Conservation (phyloP, 306 rosid species). For the Dryas octopetala region DNA sequence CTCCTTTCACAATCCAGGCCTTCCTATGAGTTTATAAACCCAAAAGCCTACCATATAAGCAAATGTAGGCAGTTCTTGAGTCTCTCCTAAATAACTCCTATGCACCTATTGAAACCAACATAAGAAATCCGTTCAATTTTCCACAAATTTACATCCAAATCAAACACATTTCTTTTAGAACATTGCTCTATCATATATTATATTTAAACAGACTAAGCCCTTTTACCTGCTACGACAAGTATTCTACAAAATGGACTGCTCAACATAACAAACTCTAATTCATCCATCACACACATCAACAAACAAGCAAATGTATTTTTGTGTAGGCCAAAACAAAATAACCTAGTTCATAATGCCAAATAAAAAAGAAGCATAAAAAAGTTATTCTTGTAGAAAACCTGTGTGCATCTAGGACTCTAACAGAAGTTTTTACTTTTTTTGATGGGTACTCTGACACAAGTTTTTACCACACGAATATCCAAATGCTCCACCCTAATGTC, state of each 20-base stretch:
- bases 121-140: neutral
- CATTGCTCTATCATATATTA: neutral
- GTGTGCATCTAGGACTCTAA: neutral
- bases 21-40: neutral
- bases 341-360: neutral
- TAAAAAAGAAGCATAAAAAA: neutral
- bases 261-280: neutral
- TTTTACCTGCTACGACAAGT: neutral
- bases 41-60: neutral
- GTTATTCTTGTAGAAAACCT: neutral
- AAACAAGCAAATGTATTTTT: neutral
- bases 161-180: neutral
- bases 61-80: neutral
- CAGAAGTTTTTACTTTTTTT: neutral
- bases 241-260: constrained; percentile 3
- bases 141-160: neutral
- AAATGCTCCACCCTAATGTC: too few species aligned
- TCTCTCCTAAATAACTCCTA: neutral
- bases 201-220: neutral
- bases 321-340: neutral
- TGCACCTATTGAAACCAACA: neutral
- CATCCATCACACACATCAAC: neutral
- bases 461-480: neutral
- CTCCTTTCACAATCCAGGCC: neutral
- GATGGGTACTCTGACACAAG: neutral